A percentile compares a stretch with the other conserved stretches of the same genome.
These are phyloP conservation scores for Umbellularia californica DNA, from an alignment of 164 flowering plant species.

Conservation along the genomic window DNA sequence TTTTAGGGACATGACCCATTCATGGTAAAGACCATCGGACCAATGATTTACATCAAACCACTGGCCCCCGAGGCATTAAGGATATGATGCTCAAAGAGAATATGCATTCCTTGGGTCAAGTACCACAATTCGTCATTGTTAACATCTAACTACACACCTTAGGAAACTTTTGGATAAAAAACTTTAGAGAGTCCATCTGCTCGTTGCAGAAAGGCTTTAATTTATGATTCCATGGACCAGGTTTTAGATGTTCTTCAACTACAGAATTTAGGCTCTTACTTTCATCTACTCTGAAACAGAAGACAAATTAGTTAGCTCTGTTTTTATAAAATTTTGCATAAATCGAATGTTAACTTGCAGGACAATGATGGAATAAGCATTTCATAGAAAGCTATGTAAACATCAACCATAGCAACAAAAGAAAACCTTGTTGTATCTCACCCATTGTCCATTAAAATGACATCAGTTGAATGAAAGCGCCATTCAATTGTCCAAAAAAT, in stretches of 20 bases:
- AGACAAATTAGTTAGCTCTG: constrained; percentile 7
- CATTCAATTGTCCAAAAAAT: constrained; percentile 91
- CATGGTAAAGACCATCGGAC: too few relatives aligned
- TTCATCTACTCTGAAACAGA: constrained; percentile 56
- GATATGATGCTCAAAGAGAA: too few relatives aligned
- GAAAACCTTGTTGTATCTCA: constrained; percentile 24
- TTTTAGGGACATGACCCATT: too few relatives aligned
- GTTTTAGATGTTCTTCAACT: constrained; percentile 66
- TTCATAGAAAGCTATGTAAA: too few relatives aligned
- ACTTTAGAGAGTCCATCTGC: constrained; percentile 48
- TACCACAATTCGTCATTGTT: too few relatives aligned
- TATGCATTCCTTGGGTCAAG: too few relatives aligned
- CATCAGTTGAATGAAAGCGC: constrained; percentile 77
- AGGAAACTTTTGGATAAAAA: constrained; percentile 59
- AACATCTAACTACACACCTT: constrained; percentile 39
- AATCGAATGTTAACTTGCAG: too few relatives aligned
- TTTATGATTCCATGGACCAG: constrained; percentile 61
- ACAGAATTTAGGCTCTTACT: constrained; percentile 40
- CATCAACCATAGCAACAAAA: background rate
- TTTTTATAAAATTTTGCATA: background rate
- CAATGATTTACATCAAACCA: too few relatives aligned
- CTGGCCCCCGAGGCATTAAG: too few relatives aligned
- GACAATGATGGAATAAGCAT: too few relatives aligned
- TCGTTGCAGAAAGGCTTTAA: constrained; percentile 59
- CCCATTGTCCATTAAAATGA: constrained; percentile 68